phyloP scores from a whole-genome alignment of 2,329 filamentous ascomycete genomes.

The Pyricularia sp. region DNA sequence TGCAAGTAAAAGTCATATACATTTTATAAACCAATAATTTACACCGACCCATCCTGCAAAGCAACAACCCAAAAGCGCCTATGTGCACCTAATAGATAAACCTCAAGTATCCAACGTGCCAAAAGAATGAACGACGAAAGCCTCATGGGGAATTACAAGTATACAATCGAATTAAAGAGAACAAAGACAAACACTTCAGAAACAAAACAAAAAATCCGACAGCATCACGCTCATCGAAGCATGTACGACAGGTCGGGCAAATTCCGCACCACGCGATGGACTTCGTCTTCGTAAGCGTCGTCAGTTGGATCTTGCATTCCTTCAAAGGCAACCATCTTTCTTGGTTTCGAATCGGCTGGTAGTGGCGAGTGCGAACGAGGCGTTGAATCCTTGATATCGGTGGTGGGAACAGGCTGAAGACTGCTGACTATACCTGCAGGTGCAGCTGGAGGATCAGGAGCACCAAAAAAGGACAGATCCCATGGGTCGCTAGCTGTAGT shows the following conservation, averaged over 20 bases:
- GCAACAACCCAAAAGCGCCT: not conserved
- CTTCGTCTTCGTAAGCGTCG: conserved; percentile 8
- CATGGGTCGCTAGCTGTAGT: not conserved
- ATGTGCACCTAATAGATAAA: not conserved
- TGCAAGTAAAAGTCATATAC: not conserved
- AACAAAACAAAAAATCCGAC: not conserved
- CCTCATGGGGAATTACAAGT: not conserved
- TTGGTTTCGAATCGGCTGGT: not conserved
- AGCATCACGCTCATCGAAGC: conserved; percentile 14
- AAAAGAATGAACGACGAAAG: not conserved
- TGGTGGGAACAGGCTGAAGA: not conserved
- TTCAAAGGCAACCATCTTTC: not conserved
- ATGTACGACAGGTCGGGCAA: conserved; percentile 26
- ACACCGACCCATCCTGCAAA: not conserved
- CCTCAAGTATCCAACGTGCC: not conserved
- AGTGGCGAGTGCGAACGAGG: not conserved
- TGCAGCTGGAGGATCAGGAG: not conserved
- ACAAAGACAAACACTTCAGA: not conserved
- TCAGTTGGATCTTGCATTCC: not conserved
- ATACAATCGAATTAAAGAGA: not conserved
- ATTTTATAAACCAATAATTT: not conserved
- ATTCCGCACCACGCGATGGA: conserved; percentile 13
- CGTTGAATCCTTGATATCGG: not conserved
- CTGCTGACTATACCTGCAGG: not conserved
- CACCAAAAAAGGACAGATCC: conserved; percentile 1